Evolutionary conservation across 257 asterid genomes (phyloP).

Genomic region (Solanum commersonii): DNA sequence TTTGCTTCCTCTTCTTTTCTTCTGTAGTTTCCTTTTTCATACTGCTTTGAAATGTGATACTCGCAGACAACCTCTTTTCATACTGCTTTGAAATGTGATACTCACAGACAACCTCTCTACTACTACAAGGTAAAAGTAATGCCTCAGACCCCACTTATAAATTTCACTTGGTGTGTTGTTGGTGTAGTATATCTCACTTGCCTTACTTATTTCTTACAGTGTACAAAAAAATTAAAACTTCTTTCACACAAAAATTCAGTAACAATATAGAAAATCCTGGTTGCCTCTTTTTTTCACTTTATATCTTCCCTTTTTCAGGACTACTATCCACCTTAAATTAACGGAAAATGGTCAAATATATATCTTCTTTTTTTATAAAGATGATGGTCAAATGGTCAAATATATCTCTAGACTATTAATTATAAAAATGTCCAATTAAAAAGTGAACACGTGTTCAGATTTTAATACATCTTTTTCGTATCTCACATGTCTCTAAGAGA

Average conservation of each 20-base stretch:
- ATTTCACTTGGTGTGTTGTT: neutral
- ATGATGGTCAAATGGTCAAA: too few species aligned
- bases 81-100: too few species aligned
- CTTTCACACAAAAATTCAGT: neutral
- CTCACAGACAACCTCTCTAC: too few species aligned
- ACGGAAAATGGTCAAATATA: too few species aligned
- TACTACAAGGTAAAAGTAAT: neutral
- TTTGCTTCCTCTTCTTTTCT: neutral
- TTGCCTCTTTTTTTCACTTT: neutral
- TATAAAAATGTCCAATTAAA: too few species aligned
- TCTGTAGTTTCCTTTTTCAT: neutral
- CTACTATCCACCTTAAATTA: neutral
- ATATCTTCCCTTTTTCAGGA: neutral
- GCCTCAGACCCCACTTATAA: too few species aligned
- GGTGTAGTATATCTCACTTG: neutral
- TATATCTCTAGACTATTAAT: too few species aligned
- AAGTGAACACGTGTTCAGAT: too few species aligned
- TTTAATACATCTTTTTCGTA: too few species aligned
- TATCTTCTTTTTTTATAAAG: too few species aligned
- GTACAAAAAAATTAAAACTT: neutral
- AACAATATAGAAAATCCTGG: neutral
- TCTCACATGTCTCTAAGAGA: too few species aligned
- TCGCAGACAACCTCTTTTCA: neutral
- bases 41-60: neutral
- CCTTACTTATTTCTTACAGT: neutral